Conservation (phyloP, 2,329 filamentous ascomycete species). For the Paecilomyces dactylethromorphus region DNA sequence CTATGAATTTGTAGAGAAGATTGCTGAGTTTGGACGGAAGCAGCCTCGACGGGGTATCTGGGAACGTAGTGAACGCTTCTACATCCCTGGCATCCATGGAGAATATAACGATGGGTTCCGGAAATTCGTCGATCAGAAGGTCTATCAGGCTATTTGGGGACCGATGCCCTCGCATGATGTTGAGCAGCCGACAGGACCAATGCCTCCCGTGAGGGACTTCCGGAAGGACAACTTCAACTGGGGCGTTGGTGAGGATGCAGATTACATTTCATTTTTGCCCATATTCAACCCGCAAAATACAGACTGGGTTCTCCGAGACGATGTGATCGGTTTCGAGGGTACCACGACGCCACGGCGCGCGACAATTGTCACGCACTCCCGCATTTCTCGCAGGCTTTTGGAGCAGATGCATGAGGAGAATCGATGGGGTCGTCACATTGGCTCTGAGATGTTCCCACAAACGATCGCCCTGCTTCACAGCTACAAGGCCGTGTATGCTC, state of each 20-base stretch:
- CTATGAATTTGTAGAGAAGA: conserved; percentile 64
- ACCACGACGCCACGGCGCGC: conserved; percentile 61
- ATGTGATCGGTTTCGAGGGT: conserved; percentile 36
- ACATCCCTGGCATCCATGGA: conserved; percentile 48
- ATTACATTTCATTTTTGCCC: conserved; percentile 85
- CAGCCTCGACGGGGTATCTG: conserved; percentile 54
- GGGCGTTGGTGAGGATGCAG: conserved; percentile 81
- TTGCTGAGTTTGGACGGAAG: conserved; percentile 48
- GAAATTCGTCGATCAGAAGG: conserved; percentile 25
- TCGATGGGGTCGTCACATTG: conserved; percentile 65
- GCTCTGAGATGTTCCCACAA: conserved; percentile 73
- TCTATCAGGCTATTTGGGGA: conserved; percentile 58
- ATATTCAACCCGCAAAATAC: conserved; percentile 86
- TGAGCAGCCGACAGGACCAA: conserved; percentile 53
- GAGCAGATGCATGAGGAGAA: conserved; percentile 75
- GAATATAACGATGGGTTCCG: conserved; percentile 29
- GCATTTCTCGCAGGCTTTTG: conserved; percentile 64
- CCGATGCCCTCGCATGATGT: conserved; percentile 53
- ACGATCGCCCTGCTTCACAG: conserved; percentile 70
- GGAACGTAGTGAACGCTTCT: conserved; percentile 53
- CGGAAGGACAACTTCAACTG: conserved; percentile 64
- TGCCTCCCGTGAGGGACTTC: conserved; percentile 53
- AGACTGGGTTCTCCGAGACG: conserved; percentile 69
- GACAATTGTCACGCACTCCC: conserved; percentile 71
- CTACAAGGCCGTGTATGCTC: conserved; percentile 70